Base-by-base conservation (phyloP, 768 basidiomycete genomes). In the Lactarius pseudohatsudake region DNA sequence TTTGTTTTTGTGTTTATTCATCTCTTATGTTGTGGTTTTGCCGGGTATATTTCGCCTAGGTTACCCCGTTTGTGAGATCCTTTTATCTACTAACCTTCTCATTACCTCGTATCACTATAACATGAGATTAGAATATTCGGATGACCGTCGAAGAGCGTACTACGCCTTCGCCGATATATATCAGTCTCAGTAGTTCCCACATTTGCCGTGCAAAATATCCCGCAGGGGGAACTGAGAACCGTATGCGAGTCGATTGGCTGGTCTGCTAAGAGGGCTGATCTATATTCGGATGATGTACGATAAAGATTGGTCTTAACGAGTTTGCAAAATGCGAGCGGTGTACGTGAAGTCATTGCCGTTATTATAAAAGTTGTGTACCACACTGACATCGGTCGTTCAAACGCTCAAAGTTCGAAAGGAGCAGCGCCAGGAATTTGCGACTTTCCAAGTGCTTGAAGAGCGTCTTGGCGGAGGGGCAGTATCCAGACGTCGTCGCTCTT, bases 401-500 rank as follows among this genome's bases (percentile, higher is more conserved):
- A 30, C 6, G 28, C 26, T 64, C 53, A 64, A 16, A 30, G 57
- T 54, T 40, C 36, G 47, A 58, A 28, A 16, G 26, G 13, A 26
- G n/a, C 15, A 38, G 15, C 47, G 38, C 34, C 58, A 18, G 68
- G 45, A n/a, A n/a, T 56, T 26, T 69, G 56, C 22, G 70, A 69
- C 16, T 71, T 47, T 20, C 70, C 69, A 15, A 71, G 65, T 30
- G 59, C 59, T 60, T 53, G 61, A 16, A 71, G 65, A 50, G 53
- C 30, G 2, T 53, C 34, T 22, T 57, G 32, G 30, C 54, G 22
- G 10, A 64, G 57, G 50, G 50, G 50, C 10, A 65, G 36, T 30
- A n/a, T 57, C 45, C 57, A 63, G 15, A 53, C 26, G 16, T 66
- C 38, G 11, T 70, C 57, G 16, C 74, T 61, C 72, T 76, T 72